Conservation (phyloP, 768 basidiomycete genomes). For the Leccinum disarticulatum region DNA sequence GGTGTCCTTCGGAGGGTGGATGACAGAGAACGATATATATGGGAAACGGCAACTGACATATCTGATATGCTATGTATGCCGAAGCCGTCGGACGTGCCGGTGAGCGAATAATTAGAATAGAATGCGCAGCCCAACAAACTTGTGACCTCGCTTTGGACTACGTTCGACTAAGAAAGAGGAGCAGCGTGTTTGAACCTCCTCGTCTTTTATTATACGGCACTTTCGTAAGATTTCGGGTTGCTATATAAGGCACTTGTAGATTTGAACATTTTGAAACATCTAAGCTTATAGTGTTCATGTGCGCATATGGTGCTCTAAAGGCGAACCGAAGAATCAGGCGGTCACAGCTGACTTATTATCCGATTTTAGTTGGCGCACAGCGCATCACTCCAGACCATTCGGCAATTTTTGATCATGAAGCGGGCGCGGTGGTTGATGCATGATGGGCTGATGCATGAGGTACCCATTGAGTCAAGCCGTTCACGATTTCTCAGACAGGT, state of each 20-base stretch:
- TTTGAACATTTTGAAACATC: background rate
- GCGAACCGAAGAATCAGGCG: no score
- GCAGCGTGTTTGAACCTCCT: background rate
- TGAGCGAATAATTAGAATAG: background rate
- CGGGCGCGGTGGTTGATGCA: no score
- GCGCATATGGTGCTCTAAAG: no score
- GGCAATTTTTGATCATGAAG: no score
- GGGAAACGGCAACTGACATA: slow-evolving; percentile 11
- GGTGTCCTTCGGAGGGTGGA: slow-evolving; percentile 3
- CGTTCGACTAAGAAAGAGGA: background rate
- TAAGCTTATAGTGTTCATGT: no score
- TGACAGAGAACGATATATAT: slow-evolving; percentile 26
- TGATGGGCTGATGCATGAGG: background rate
- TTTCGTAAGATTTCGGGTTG: background rate
- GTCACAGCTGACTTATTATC: no score
- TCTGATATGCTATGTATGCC: background rate
- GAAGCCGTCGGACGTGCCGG: background rate
- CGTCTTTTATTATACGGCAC: background rate
- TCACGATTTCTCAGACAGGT: no score
- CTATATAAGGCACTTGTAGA: background rate
- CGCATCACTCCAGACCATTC: no score
- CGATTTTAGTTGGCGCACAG: no score
- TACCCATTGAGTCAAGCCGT: background rate
- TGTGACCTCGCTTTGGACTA: background rate
- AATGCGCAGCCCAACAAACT: background rate